These are phyloP conservation scores for Plasmodium cynomolgi DNA, from an alignment of 169 alveolate genomes.

Conservation along the genomic window DNA sequence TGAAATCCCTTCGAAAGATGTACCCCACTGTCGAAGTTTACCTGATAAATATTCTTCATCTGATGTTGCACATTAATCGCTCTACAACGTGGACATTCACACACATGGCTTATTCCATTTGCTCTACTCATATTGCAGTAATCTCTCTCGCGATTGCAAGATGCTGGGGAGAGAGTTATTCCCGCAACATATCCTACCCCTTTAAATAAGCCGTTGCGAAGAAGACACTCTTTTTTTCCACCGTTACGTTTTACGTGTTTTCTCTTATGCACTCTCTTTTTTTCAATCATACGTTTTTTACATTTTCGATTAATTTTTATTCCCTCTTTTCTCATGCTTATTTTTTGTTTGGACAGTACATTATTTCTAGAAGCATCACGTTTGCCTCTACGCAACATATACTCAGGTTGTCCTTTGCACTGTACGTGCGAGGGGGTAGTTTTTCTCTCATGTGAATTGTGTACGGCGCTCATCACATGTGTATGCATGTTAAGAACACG, in stretches of 20 bases:
- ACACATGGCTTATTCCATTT: background rate
- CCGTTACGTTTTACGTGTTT: background rate
- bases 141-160: background rate
- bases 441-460: background rate
- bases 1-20: background rate
- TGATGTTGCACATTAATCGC: background rate
- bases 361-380: background rate
- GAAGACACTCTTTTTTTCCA: background rate
- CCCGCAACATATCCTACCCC: background rate
- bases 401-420: background rate
- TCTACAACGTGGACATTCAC: background rate
- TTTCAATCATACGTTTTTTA: background rate
- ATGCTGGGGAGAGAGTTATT: background rate
- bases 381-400: background rate
- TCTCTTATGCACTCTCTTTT: background rate
- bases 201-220: background rate
- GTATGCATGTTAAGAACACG: background rate
- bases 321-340: background rate
- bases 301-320: background rate
- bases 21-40: background rate
- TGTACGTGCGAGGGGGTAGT: background rate
- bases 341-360: background rate
- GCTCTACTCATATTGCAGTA: background rate
- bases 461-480: background rate
- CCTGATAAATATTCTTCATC: background rate